A percentile compares a stretch with the other conserved stretches of the same genome.
phyloP scores from a whole-genome alignment of 179 eudicot species.

The Amaranthus tricolor region DNA sequence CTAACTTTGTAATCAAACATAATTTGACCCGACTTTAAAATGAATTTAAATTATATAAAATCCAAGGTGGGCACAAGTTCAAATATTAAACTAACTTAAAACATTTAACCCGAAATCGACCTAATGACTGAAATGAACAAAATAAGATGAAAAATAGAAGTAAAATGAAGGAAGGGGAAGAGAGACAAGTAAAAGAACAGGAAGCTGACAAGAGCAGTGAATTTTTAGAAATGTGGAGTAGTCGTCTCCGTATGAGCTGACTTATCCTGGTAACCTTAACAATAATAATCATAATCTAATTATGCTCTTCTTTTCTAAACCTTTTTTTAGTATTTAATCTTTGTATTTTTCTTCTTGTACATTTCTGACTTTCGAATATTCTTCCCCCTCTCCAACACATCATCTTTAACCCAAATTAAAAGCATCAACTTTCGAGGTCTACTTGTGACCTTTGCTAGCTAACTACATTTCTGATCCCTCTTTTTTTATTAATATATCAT shows the following conservation, averaged over 20 bases:
- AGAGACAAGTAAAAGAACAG: slow-evolving; percentile 43
- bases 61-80: no score
- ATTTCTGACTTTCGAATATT: slow-evolving; percentile 69
- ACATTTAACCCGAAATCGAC: no score
- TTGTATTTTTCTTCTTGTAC: slow-evolving; percentile 81
- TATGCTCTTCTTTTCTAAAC: slow-evolving; percentile 45
- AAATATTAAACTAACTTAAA: no score
- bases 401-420: slow-evolving; percentile 7
- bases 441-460: no score
- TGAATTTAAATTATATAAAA: no score
- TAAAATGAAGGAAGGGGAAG: background rate
- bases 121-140: no score
- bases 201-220: slow-evolving; percentile 86
- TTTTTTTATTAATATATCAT: background rate
- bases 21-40: no score
- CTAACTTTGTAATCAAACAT: no score
- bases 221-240: slow-evolving; percentile 71
- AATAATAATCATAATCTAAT: slow-evolving; percentile 75
- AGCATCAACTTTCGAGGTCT: slow-evolving; percentile 58
- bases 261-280: slow-evolving; percentile 54
- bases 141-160: no score
- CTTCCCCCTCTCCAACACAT: slow-evolving; percentile 49
- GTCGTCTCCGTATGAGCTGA: slow-evolving; percentile 84
- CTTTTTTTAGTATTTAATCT: slow-evolving; percentile 42
- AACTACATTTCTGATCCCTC: slow-evolving; percentile 29